phyloP scores from a whole-genome alignment of 108 stramenopile genomes.

The Conticribra guillardii region DNA sequence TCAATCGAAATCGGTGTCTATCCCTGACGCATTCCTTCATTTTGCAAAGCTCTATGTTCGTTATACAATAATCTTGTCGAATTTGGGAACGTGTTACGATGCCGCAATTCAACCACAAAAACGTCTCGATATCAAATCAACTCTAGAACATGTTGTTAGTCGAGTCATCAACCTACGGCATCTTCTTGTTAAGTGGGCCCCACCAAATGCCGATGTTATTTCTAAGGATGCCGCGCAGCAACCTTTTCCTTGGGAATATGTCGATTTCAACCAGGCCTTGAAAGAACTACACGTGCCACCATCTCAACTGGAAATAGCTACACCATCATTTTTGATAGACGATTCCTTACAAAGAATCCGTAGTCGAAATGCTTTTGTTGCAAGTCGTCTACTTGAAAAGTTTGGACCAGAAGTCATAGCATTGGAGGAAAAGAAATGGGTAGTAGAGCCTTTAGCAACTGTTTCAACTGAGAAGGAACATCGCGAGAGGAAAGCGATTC shows the following conservation, averaged over 20 bases:
- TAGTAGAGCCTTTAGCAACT: background rate
- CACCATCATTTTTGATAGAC: constrained; percentile 76
- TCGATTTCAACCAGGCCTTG: constrained; percentile 68
- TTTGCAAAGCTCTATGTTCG: constrained; percentile 83
- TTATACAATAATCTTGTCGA: constrained; percentile 67
- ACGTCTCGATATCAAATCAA: constrained; percentile 73
- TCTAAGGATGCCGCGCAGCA: constrained; percentile 27
- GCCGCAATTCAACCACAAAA: constrained; percentile 86
- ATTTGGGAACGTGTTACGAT: constrained; percentile 77
- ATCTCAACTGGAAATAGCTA: constrained; percentile 69
- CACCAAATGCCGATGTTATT: constrained; percentile 69
- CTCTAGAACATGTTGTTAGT: constrained; percentile 76
- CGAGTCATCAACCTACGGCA: constrained; percentile 81
- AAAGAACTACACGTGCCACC: constrained; percentile 78
- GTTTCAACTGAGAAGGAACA: background rate
- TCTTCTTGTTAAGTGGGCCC: constrained; percentile 86
- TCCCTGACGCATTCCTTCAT: constrained; percentile 74
- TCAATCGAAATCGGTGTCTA: constrained; percentile 31
- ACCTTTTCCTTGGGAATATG: constrained; percentile 86
- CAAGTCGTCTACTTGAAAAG: constrained; percentile 53
- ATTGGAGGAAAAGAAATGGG: constrained; percentile 42
- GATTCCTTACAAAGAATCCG: constrained; percentile 28
- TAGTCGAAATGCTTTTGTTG: constrained; percentile 57
- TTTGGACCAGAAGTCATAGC: constrained; percentile 53
- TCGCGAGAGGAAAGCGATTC: background rate